Percentiles rank a stretch among this genome's conserved stretches.
phyloP scores from a whole-genome alignment of 768 basidiomycete genomes.

The Imleria badia region DNA sequence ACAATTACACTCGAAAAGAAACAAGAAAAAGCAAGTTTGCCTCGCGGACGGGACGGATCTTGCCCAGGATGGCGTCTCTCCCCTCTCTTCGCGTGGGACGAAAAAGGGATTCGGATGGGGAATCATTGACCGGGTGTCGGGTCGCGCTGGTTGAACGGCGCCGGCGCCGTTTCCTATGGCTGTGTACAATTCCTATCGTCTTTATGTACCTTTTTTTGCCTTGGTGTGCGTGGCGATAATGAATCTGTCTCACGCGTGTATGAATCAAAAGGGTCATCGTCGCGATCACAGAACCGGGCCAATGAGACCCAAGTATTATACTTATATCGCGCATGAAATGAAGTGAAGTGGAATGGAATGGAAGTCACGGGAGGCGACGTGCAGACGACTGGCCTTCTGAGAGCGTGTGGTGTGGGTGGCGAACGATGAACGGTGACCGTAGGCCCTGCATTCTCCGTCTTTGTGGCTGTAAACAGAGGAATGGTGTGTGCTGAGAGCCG shows the following conservation, averaged over 20 bases:
- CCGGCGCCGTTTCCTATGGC: neutral
- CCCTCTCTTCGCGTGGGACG: too few species aligned
- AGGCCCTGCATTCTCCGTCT: neutral
- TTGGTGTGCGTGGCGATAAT: conserved; percentile 9
- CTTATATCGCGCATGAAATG: conserved; percentile 4
- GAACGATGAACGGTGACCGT: neutral
- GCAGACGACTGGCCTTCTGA: neutral
- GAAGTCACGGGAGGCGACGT: neutral
- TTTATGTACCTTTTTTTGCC: neutral
- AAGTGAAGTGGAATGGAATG: conserved; percentile 15
- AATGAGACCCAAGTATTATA: neutral
- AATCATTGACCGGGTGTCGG: neutral
- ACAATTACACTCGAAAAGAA: neutral
- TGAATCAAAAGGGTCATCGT: neutral
- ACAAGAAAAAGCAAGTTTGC: neutral
- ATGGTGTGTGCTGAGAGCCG: neutral
- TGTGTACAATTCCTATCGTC: neutral
- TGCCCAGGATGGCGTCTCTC: too few species aligned
- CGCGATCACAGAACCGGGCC: conserved; percentile 7
- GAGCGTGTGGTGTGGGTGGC: neutral
- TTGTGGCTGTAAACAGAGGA: neutral
- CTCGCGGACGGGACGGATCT: conserved; percentile 13
- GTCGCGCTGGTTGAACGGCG: neutral
- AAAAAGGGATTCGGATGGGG: too few species aligned
- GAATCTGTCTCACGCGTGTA: conserved; percentile 11